Conservation (phyloP, 2,329 filamentous ascomycete genomes). For the Botrytis elliptica region DNA sequence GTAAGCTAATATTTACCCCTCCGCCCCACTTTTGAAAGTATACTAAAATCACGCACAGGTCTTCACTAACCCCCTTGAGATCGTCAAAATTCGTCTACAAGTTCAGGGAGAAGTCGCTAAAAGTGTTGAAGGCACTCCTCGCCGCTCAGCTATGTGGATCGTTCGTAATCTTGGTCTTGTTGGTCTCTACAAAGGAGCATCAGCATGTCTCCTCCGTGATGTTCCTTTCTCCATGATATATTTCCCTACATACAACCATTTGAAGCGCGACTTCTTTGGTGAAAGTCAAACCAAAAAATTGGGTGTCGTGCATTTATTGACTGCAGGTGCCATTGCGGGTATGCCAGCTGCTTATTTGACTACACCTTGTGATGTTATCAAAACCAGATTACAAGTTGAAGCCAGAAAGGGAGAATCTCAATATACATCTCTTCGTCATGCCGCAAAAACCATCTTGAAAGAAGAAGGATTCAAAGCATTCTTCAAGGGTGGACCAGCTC, state of each 20-base stretch:
- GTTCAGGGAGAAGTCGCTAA: conserved; percentile 96
- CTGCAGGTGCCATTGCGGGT: conserved; percentile 89
- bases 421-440: conserved; percentile 86
- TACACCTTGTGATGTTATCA: conserved; percentile 98
- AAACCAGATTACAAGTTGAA: conserved; percentile 96
- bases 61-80: conserved; percentile 97
- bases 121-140: conserved; percentile 75
- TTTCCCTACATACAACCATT: conserved; percentile 93
- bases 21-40: background rate
- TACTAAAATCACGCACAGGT: conserved; percentile 52
- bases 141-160: conserved; percentile 96
- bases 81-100: conserved; percentile 98
- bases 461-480: conserved; percentile 96
- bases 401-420: conserved; percentile 89
- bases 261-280: conserved; percentile 93
- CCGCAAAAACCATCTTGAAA: conserved; percentile 76
- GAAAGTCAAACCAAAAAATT: conserved; percentile 85
- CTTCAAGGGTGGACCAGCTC: conserved; percentile 96
- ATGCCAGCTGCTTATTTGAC: conserved; percentile 94
- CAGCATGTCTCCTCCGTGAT: conserved; percentile 89
- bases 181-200: conserved; percentile 95
- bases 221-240: conserved; percentile 98
- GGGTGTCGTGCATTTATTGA: conserved; percentile 85
- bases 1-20: conserved; percentile 54
- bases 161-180: conserved; percentile 90